Evolutionary conservation across 2,329 filamentous ascomycete species (phyloP), one percentile per base, ranked within the genome.

Genomic region (Shiraia sp.): DNA sequence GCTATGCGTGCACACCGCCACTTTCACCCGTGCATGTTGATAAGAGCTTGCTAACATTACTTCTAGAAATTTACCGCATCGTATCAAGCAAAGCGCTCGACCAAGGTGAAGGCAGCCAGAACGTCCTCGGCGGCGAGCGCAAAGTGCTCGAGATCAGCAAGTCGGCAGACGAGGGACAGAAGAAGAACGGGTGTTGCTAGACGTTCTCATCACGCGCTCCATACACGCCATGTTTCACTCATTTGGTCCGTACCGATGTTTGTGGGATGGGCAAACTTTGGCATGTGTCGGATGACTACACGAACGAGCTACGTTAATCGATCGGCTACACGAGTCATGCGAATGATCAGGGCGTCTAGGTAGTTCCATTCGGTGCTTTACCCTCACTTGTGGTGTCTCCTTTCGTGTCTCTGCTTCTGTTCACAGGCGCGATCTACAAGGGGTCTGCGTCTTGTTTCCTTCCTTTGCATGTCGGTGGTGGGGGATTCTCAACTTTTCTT

Each of bases 81-180:
- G 93, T 99, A 55, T 97, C 92, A 42, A 93, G 88, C 82, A 97
- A 97, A 81, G 90, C 90, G 29, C 84, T 97, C 63, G 92, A 96
- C 70, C 88, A 87, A 66, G 90, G 88, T 66, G 91, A 96, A 61
- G 82, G 83, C 49, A 80, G 86, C 53, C 87, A 89, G 70, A 86
- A 87, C 66, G 86, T 87, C 55, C 87, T 93, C 63, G 85, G 84
- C 57, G 83, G 63, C 51, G 64, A 87, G 57, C 87, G 89, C 61
- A 90, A 88, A 70, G 75, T 79, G 35, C 88, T 97, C 65, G 86
- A 90, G 54, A 86, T 96, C 64, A 92, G 83, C 80, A 90, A 92
- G 75, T 83, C 89, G 36, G 83, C 87, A 57, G 88, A 93, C 60
- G 81, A 89, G 63, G 81, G 88, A 60, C 79, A 82, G 63, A 92